Base-by-base conservation (phyloP, 306 rosid species). In the Cicer judaicum region DNA sequence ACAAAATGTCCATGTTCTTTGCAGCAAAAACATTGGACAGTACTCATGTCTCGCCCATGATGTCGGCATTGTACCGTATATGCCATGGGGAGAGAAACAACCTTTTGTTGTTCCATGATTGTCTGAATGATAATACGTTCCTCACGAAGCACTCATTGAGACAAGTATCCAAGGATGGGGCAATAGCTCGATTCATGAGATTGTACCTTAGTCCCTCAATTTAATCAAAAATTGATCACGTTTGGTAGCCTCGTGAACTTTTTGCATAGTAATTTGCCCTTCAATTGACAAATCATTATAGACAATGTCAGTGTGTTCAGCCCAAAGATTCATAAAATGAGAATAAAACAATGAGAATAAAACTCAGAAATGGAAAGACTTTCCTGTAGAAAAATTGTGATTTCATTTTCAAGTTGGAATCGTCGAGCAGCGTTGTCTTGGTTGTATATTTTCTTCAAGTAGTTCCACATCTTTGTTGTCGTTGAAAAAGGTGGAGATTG, bases 271-370 rank as follows among this genome's bases (percentile, higher is more conserved):
- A 12, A 0, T 29, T 10, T 5, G 68, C 10, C 40, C 56, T 7
- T 39, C 29, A 21, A 3, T 4, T 7, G 55, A 55, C 6, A 42
- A 19, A 13, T 56, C 13, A 18, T 54, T 6, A 39, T 71, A 41
- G 14, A 43, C 57, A 4, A 21, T 59, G 68, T 59, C 16, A 72
- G 9, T 43, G 1, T 55, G 56, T 7, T 71, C 41, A 54, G 19
- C 54, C 54, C 65, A 71, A 54, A 71, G 55, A 43, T 72, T 56
- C 29, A 16, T 15, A 34, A 53, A 70, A 15, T 70, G 39, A 42
- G n/a, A 56, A 15, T 47, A 73, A 11, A 66, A 19, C 3, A 70
- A 15, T 70, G 39, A 42, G n/a, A 56, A 15, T 47, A 73, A 11
- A 66, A 19, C 3, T 66, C 41, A 19, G 5, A 66, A 8, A 29